Evolutionary conservation across 2,329 filamentous ascomycete genomes (phyloP), one percentile per base, ranked within the genome.

Genomic region (Alternaria alternata): DNA sequence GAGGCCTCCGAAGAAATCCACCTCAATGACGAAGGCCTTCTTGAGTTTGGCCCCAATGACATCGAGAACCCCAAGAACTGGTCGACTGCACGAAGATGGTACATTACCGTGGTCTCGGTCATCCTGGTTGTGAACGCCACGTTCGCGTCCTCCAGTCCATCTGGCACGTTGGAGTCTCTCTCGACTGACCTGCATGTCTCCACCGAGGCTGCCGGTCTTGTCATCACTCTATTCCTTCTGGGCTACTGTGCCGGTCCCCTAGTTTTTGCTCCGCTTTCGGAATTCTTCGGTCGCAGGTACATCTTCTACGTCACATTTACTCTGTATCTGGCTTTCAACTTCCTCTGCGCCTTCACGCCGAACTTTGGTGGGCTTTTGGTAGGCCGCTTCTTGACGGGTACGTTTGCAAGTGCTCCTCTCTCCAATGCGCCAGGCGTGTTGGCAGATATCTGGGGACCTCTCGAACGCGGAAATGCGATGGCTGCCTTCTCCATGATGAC

Each of bases 81-180:
- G 44, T 47, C 44, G n/a, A 47, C 44, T 11, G 44, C 44, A 47
- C 4, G 44, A 32, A 47, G 44, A 47, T 47, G 44, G 44, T 47
- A 47, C 26, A 47, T 47, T 26, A 47, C 44, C 26, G 44, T 47
- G 26, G 44, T 47, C n/a, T 47, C 44, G 44, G 44, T 47, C 26
- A 47, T 30, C 26, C n/a, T 47, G 30, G 44, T 47, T 14, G 26
- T 47, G 44, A 47, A 47, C n/a, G 44, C 44, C 1, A 47, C 44
- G 5, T 47, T 47, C 16, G 44, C 44, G 0, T 47, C 26, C 2
- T 32, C 44, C 2, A 47, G 44, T 26, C 44, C 26, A 5, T 47
- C 44, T 0, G 44, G 44, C 11, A 32, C 44, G 44, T 7, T 47
- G 5, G 26, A 32, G 26, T 47, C 44, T 1, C 44, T 47, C 1